A percentile compares a stretch with the other conserved stretches of the same genome.
These are phyloP conservation scores for Huntiella bhutanensis DNA, from an alignment of 2,329 filamentous ascomycete genomes.

Conservation along the genomic window DNA sequence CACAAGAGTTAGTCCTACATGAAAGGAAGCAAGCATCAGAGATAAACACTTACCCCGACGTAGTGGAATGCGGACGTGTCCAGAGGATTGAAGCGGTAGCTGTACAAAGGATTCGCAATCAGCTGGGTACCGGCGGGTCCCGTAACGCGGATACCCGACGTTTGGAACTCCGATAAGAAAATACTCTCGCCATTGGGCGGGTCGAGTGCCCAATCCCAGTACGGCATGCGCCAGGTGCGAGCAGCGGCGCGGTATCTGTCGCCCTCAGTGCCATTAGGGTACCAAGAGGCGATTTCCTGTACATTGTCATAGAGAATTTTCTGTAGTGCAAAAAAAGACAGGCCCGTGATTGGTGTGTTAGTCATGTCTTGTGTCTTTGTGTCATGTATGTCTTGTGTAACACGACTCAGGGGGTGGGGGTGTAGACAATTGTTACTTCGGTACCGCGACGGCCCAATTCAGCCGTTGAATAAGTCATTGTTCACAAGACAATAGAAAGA, in stretches of 20 bases:
- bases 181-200: conserved; percentile 30
- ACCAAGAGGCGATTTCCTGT: conserved; percentile 26
- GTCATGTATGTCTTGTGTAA: not conserved
- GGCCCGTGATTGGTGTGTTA: not conserved
- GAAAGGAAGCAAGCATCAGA: not conserved
- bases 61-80: conserved; percentile 38
- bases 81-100: conserved; percentile 41
- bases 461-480: not conserved
- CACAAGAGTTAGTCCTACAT: not conserved
- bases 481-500: not conserved
- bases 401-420: not conserved
- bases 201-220: conserved; percentile 38
- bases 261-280: conserved; percentile 26
- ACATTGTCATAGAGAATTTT: conserved; percentile 12
- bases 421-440: no score
- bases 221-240: conserved; percentile 33
- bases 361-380: not conserved
- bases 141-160: conserved; percentile 30
- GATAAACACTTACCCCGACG: conserved; percentile 31
- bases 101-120: conserved; percentile 44
- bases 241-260: conserved; percentile 32
- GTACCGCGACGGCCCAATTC: no score
- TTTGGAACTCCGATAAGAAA: conserved; percentile 26
- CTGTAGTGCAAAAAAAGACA: conserved; percentile 1
- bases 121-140: conserved; percentile 35